A percentile compares a stretch with the other conserved stretches of the same genome.
Conservation (phyloP, 176 grass and related monocot genomes). For the Aegilops tauschii region DNA sequence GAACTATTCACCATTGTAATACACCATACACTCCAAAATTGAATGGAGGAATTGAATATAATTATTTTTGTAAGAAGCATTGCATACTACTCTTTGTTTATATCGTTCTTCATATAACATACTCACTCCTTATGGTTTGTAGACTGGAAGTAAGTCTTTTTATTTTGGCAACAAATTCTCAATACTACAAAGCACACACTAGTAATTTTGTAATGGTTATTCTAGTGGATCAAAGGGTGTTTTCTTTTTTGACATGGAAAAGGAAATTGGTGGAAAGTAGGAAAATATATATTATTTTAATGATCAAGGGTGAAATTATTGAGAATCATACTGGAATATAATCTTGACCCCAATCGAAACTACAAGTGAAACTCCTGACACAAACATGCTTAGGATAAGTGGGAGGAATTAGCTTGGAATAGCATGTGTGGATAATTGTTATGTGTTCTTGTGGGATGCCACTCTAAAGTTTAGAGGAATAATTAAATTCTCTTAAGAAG, state of each 20-base stretch:
- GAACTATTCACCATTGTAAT: too few relatives aligned
- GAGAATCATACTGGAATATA: background rate
- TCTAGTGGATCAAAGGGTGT: background rate
- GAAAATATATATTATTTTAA: background rate
- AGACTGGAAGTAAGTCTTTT: too few relatives aligned
- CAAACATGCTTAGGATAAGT: background rate
- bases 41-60: too few relatives aligned
- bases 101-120: background rate
- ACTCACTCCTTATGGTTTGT: background rate
- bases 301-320: background rate
- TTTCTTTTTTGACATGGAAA: too few relatives aligned
- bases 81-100: background rate
- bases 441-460: too few relatives aligned
- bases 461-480: too few relatives aligned
- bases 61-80: background rate
- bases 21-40: too few relatives aligned
- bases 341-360: background rate
- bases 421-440: background rate
- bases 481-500: too few relatives aligned
- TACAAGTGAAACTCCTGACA: background rate
- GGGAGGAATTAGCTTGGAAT: background rate
- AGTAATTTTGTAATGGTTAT: background rate
- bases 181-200: too few relatives aligned
- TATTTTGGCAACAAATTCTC: too few relatives aligned
- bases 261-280: background rate